Percentiles rank a stretch among this genome's conserved stretches.
Evolutionary conservation across 768 basidiomycete genomes (phyloP).

Genomic region (Chlorophyllum brunneum): DNA sequence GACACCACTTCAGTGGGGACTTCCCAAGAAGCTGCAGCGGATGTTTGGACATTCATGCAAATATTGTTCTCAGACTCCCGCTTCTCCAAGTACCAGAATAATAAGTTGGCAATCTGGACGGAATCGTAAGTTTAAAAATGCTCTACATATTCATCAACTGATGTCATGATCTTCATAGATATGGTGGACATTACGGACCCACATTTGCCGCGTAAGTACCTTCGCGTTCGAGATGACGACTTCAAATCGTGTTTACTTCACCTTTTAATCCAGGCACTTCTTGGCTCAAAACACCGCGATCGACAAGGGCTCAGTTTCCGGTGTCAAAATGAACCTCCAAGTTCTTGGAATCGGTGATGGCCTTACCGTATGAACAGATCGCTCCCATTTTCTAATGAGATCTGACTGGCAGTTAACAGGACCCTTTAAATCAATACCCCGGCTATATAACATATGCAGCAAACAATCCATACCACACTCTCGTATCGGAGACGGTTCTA

Average conservation of each 20-base stretch:
- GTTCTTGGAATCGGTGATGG: constrained; percentile 62
- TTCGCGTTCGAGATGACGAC: not conserved
- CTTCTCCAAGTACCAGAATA: constrained; percentile 43
- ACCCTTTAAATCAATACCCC: constrained; percentile 50
- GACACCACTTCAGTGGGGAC: constrained; percentile 39
- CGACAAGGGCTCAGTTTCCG: constrained; percentile 37
- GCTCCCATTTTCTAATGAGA: not conserved
- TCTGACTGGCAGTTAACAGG: constrained; percentile 18
- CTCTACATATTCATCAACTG: not conserved
- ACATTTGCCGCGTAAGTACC: constrained; percentile 50
- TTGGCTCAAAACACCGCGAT: constrained; percentile 58
- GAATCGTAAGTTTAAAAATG: constrained; percentile 40
- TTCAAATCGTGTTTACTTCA: not conserved
- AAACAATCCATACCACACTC: constrained; percentile 52
- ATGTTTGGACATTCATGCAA: constrained; percentile 62
- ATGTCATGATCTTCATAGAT: constrained; percentile 30
- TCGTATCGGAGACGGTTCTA: constrained; percentile 42
- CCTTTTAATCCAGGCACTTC: constrained; percentile 37
- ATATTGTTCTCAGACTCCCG: constrained; percentile 54
- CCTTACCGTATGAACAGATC: constrained; percentile 39
- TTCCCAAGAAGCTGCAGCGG: constrained; percentile 49
- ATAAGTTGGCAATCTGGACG: constrained; percentile 58
- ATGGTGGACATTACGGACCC: constrained; percentile 71
- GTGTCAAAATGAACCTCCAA: constrained; percentile 53
- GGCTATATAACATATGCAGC: constrained; percentile 54